Evolutionary conservation across 2,329 filamentous ascomycete species (phyloP), one percentile per base, ranked within the genome.

Genomic region (Graphilbum ipis-grandicollis): DNA sequence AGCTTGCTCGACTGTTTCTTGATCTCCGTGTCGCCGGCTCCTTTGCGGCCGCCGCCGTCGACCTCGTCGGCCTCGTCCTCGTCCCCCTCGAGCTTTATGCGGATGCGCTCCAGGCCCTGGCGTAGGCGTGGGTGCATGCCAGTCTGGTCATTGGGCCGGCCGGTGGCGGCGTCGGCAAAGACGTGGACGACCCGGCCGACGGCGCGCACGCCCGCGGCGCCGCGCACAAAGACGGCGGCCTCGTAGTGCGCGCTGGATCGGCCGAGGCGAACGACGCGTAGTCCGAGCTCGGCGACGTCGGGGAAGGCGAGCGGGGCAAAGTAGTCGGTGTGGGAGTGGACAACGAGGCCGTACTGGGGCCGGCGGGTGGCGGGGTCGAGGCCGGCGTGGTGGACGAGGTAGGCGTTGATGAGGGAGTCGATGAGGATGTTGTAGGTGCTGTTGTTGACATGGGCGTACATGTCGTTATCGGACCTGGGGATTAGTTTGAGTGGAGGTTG

Each of bases 391-490:
- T 77, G 65, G 43, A 93, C 84, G 15, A 96, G 70, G 55, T 90
- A 96, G 34, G 78, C 69, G 56, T 94, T 96, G 52, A 93, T 75
- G 40, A 93, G 72, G 1, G 82, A 86, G 60, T 96, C 88, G 55
- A 93, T 76, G 67, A 92, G 66, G 43, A 80, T 78, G 48, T 81
- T 81, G 57, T 93, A 93, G 37, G 90, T 68, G 30, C 76, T 80
- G 52, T 93, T 93, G 60, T 93, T 93, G 65, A 93, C 74, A 53
- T 96, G 88, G 42, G 82, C 69, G 56, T 90, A 93, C 81, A 92
- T 90, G 60, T 93, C 85, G 52, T 93, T 93, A 57, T 93, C 85
- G 54, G 73, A 76, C 83, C 83, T 86, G 42, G 1, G 4, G 9
- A 21, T 33, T 5, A 17, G 31, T 19, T 14, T 4, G 15, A 12